Conservation (phyloP, 106 monocot genomes). For the Vanilla planifolia region DNA sequence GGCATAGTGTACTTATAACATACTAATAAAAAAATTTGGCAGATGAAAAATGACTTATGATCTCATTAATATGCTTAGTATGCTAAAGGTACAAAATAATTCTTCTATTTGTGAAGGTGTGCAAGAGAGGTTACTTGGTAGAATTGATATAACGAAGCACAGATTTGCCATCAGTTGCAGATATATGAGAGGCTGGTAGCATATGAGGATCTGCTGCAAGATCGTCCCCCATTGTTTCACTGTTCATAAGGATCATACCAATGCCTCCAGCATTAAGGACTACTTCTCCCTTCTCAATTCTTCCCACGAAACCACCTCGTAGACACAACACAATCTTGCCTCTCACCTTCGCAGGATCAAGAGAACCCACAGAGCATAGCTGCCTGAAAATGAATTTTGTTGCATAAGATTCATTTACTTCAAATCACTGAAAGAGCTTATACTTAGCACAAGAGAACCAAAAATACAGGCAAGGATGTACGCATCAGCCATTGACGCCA, state of each 20-base stretch:
- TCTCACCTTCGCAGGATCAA: constrained; percentile 49
- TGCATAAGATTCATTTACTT: too few species aligned
- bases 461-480: too few species aligned
- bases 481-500: constrained; percentile 8
- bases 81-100: not conserved
- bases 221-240: constrained; percentile 43
- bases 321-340: constrained; percentile 66
- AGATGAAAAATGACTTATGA: not conserved
- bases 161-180: constrained; percentile 41
- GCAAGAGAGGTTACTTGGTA: constrained; percentile 71
- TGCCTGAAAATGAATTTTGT: constrained; percentile 15
- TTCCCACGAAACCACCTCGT: constrained; percentile 3
- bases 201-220: constrained; percentile 46
- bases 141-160: constrained; percentile 83
- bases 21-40: not conserved
- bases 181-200: constrained; percentile 75
- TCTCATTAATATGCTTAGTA: not conserved
- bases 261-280: constrained; percentile 39
- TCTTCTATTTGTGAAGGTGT: not conserved
- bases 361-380: constrained; percentile 16
- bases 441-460: too few species aligned
- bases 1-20: too few species aligned
- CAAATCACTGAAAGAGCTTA: too few species aligned
- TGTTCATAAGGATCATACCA: constrained; percentile 73
- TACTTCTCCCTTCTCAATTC: constrained; percentile 19